Percentiles rank a stretch among this genome's conserved stretches.
Evolutionary conservation across 192 early-diverging fungal species (phyloP).

Genomic region (Radiomyces spectabilis): DNA sequence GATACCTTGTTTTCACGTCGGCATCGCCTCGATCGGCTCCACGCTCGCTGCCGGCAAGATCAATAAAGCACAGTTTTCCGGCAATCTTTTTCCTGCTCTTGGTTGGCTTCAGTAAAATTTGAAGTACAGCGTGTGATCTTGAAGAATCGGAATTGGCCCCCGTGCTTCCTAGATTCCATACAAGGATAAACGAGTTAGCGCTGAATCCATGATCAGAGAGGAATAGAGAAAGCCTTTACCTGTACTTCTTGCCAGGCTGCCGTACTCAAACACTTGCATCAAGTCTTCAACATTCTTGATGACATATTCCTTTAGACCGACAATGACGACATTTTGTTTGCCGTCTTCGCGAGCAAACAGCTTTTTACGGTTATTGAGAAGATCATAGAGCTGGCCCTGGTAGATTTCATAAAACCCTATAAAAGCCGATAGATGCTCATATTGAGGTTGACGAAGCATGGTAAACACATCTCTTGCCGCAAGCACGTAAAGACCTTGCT

Average conservation of each 20-base stretch:
- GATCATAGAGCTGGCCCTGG: constrained; percentile 91
- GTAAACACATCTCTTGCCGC: constrained; percentile 91
- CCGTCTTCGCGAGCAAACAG: constrained; percentile 96
- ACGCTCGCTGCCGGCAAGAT: constrained; percentile 96
- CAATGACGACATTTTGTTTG: constrained; percentile 88
- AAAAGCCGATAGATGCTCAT: constrained; percentile 70
- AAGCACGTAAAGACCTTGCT: constrained; percentile 85
- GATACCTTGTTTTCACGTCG: constrained; percentile 81
- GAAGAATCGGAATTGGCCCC: constrained; percentile 96
- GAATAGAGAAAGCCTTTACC: constrained; percentile 52
- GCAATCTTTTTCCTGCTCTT: constrained; percentile 52
- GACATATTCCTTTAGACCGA: constrained; percentile 80
- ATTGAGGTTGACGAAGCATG: constrained; percentile 60
- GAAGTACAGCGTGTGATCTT: constrained; percentile 96
- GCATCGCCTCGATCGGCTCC: constrained; percentile 95
- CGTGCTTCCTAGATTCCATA: constrained; percentile 57
- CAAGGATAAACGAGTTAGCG: not conserved
- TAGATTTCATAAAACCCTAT: constrained; percentile 98
- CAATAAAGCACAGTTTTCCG: constrained; percentile 95
- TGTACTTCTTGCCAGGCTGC: constrained; percentile 82
- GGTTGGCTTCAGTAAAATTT: constrained; percentile 76
- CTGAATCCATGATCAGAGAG: not conserved
- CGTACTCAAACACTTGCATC: constrained; percentile 93
- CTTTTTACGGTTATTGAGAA: constrained; percentile 85
- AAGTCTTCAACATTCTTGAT: constrained; percentile 78